phyloP scores from a whole-genome alignment of 352 stramenopile genomes.

The Blastocystis sp. region DNA sequence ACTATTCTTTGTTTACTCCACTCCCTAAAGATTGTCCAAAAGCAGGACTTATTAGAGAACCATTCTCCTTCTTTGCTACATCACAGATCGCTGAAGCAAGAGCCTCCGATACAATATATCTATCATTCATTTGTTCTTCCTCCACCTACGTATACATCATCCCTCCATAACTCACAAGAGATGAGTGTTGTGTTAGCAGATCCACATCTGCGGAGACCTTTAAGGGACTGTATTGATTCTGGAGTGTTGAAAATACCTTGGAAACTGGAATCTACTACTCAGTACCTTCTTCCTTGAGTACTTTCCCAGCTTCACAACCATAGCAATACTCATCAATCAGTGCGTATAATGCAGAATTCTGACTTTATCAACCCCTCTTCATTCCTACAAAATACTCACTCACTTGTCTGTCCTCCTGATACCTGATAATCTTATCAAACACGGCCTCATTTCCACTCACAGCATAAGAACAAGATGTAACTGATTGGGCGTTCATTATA shows the following conservation, averaged over 20 bases:
- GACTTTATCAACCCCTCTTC: neutral
- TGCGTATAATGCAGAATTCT: neutral
- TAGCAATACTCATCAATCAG: neutral
- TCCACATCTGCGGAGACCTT: neutral
- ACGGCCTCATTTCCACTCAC: neutral
- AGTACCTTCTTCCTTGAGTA: neutral
- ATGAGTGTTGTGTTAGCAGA: neutral
- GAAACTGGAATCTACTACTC: neutral
- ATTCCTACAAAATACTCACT: neutral
- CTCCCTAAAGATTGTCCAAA: neutral
- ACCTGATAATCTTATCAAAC: neutral
- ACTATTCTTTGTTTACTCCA: neutral
- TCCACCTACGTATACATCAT: neutral
- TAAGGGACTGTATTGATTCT: neutral
- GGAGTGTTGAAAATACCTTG: neutral
- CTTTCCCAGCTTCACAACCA: neutral
- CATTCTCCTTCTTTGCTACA: neutral
- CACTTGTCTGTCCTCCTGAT: neutral
- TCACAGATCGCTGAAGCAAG: neutral
- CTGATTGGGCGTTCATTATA: neutral
- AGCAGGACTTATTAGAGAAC: neutral
- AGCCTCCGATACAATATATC: neutral
- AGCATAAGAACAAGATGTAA: neutral
- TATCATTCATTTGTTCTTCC: neutral
- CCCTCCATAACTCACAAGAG: neutral